Base-by-base conservation (phyloP, 352 stramenopile species). In the Pythium graminicola region DNA sequence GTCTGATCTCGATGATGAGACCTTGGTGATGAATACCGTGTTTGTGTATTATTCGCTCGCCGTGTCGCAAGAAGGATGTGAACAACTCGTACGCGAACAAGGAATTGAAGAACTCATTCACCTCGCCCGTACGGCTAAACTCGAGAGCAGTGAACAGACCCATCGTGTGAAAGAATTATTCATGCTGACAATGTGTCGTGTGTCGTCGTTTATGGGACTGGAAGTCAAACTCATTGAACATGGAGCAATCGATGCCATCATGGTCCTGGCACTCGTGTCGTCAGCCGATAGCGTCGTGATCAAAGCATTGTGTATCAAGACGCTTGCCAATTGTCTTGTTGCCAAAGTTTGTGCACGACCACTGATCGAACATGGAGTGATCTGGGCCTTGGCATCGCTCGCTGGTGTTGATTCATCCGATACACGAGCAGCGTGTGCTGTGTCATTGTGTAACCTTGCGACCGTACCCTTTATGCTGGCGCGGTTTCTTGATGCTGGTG, bases 361-460 rank as follows among this genome's bases (percentile, higher is more conserved):
- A 4, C 62, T 91, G 42, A 65, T 89, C 36, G 81, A 85, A 1
- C 73, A 89, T 47, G 78, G 81, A 1, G 72, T 89, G 51, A 83
- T 89, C 44, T 91, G 81, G 81, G 78, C 81, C 4, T 53, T 91
- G 6, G 66, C 72, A 1, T 87, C 81, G 8, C 61, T 91, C n/a
- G 74, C 71, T n/a, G 57, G 66, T 6, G 64, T 89, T 3, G 55
- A 86, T n/a, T 76, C 70, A 3, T 46, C 58, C 1, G 76, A 87
- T 40, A 74, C 76, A 11, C 70, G 68, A 32, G 67, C 69, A 6
- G 78, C 72, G 5, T 91, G 81, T 33, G 81, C 78, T 0, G 66
- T 86, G 9, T 87, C 74, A n/a, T 54, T 91, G 16, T 91, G 81
- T 57, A 91, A 89, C 65, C 61, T 89, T 32, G 83, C 78, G 17